phyloP scores from a whole-genome alignment of 495 filamentous ascomycete species.

The Hypoxylon perforatum region DNA sequence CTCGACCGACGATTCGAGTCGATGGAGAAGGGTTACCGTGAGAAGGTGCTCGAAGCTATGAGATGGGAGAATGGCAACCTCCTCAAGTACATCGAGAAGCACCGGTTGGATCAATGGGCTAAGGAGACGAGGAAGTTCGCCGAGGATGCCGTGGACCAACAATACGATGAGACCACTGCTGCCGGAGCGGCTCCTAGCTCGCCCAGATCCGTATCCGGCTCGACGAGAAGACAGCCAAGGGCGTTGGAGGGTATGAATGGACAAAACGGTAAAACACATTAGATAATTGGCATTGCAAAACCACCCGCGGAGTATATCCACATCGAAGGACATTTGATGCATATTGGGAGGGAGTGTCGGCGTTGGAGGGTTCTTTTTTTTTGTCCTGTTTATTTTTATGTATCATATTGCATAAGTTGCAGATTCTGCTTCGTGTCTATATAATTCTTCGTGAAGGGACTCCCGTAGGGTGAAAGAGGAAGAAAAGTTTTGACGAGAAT shows the following conservation, averaged over 20 bases:
- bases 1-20: constrained; percentile 65
- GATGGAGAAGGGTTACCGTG: constrained; percentile 58
- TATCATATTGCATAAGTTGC: constrained; percentile 40
- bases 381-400: constrained; percentile 35
- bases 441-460: constrained; percentile 22
- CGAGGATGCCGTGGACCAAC: constrained; percentile 45
- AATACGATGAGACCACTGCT: constrained; percentile 42
- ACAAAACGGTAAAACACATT: constrained; percentile 44
- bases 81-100: constrained; percentile 63
- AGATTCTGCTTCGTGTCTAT: constrained; percentile 33
- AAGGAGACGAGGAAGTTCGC: constrained; percentile 59
- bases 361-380: constrained; percentile 23
- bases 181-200: constrained; percentile 31
- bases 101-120: constrained; percentile 71
- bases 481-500: too few relatives aligned
- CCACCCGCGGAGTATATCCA: neutral
- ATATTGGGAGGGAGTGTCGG: constrained; percentile 23
- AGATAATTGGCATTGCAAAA: constrained; percentile 23
- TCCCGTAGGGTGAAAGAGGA: too few relatives aligned
- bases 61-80: constrained; percentile 67
- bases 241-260: constrained; percentile 38
- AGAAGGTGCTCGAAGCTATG: constrained; percentile 63
- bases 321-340: constrained; percentile 24
- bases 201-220: constrained; percentile 12
- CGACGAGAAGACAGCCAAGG: constrained; percentile 31